A percentile compares a stretch with the other conserved stretches of the same genome.
Conservation (phyloP, 2,329 filamentous ascomycete species). For the Botrytis elliptica region DNA sequence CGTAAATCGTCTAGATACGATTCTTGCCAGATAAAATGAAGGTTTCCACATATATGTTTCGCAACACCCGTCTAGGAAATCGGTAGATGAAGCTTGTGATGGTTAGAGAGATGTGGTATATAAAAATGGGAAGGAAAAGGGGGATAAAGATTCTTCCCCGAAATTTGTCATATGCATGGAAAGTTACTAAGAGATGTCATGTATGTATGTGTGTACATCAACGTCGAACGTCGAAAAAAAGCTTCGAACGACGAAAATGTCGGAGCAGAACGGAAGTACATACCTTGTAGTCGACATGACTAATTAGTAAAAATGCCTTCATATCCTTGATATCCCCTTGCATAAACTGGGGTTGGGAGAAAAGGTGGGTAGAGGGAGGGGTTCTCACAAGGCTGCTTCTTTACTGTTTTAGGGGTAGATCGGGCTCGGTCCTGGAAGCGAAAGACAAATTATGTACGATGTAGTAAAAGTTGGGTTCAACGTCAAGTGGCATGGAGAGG, state of each 20-base stretch:
- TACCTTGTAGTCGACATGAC: not conserved
- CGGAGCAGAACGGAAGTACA: not conserved
- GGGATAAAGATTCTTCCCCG: not conserved
- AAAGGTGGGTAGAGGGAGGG: not conserved
- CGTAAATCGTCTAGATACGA: not conserved
- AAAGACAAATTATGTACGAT: not conserved
- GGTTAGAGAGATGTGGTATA: not conserved
- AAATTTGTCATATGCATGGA: not conserved
- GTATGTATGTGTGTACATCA: not conserved
- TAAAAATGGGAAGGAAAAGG: not conserved
- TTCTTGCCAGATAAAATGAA: not conserved
- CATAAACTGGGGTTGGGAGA: slow-evolving; percentile 1
- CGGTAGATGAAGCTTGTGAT: not conserved
- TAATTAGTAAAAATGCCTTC: not conserved
- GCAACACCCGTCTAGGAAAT: not conserved
- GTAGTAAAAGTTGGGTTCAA: not conserved
- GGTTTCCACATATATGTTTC: not conserved
- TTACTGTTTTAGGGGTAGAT: not conserved
- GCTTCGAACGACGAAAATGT: not conserved
- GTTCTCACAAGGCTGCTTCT: not conserved
- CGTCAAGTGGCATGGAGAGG: not conserved
- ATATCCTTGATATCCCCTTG: not conserved
- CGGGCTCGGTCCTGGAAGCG: not conserved
- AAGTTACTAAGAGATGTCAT: not conserved
- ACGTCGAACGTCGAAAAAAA: not conserved